Evolutionary conservation across 495 filamentous ascomycete species (phyloP).

Genomic region (Tetracladium marchalianum): DNA sequence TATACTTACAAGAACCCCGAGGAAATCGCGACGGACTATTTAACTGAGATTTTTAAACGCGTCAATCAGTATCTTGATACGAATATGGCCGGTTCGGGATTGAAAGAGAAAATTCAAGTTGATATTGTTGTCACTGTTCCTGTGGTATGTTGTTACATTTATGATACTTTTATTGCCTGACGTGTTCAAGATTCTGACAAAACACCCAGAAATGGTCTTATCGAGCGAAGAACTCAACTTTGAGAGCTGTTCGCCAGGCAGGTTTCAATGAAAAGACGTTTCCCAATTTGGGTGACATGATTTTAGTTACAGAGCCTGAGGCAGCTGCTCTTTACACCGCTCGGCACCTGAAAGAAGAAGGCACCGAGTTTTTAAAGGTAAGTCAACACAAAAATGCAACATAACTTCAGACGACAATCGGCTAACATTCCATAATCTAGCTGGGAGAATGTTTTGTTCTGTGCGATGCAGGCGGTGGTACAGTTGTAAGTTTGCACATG

Average conservation of each 20-base stretch:
- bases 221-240: slow-evolving; percentile 11
- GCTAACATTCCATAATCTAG: slow-evolving; percentile 1
- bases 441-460: slow-evolving; percentile 12
- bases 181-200: too few relatives aligned
- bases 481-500: slow-evolving; percentile 13
- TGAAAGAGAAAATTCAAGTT: slow-evolving; percentile 2
- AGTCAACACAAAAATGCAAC: background rate
- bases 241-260: slow-evolving; percentile 4
- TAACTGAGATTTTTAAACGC: slow-evolving; percentile 1
- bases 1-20: slow-evolving; percentile 2
- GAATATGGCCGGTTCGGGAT: background rate
- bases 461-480: slow-evolving; percentile 20
- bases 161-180: too few relatives aligned
- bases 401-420: background rate
- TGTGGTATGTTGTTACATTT: slow-evolving; percentile 3
- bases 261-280: slow-evolving; percentile 9
- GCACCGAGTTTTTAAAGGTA: slow-evolving; percentile 5
- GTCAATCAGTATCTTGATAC: too few relatives aligned
- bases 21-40: slow-evolving; percentile 6
- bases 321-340: slow-evolving; percentile 14
- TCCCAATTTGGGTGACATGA: slow-evolving; percentile 1
- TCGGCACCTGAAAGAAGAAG: slow-evolving; percentile 3
- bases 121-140: slow-evolving; percentile 12
- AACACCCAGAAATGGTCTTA: slow-evolving; percentile 8
- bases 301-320: slow-evolving; percentile 12